Base-by-base conservation (phyloP, 1,284 basidiomycete genomes). In the Fomitopsis pinicola region DNA sequence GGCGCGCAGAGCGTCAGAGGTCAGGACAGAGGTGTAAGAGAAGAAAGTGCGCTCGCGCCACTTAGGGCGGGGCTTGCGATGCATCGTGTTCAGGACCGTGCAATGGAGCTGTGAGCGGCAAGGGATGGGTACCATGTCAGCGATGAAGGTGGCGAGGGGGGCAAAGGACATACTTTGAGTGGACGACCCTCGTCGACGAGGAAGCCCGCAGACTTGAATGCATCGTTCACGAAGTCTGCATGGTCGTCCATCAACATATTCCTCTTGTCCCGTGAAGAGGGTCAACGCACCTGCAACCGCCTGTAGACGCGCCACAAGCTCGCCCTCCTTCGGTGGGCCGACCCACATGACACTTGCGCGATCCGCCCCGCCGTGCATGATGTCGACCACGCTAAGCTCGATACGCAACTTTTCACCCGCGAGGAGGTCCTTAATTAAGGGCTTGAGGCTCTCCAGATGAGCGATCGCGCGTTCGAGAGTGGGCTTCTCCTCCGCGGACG, bases 71-170 rank as follows among this genome's bases (percentile, higher is more conserved):
- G 70, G 63, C 64, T 76, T 80, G 59, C 87, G 82, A 68, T 88
- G 75, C 36, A 75, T 77, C 0, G 87, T 85, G 66, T 88, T 89
- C 61, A 88, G 68, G 26, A 90, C 69, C 0, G 88, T 89, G 72
- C 88, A 89, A 64, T 90, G 89, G 15, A 90, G 73, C 87, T 88
- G 56, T 59, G 38, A 42, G 56, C 33, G 44, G 59, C 46, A 59
- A 60, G 52, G 22, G 40, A 42, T 46, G 30, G 30, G 30, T 33
- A 8, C 30, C 30, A 33, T 8, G 8, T 33, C 30, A 33, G 30
- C 8, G 2, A 22, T 33, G 8, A 8, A 33, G 8, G 30, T 2
- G 38, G 48, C 45, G 45, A 40, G 19, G n/a, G 15, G 40, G 22
- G 7, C 10, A 33, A 44, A 14, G 48, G n/a, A 46, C 33, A 55